phyloP scores from a whole-genome alignment of 208 protist species.

The Leishmania gerbilli region DNA sequence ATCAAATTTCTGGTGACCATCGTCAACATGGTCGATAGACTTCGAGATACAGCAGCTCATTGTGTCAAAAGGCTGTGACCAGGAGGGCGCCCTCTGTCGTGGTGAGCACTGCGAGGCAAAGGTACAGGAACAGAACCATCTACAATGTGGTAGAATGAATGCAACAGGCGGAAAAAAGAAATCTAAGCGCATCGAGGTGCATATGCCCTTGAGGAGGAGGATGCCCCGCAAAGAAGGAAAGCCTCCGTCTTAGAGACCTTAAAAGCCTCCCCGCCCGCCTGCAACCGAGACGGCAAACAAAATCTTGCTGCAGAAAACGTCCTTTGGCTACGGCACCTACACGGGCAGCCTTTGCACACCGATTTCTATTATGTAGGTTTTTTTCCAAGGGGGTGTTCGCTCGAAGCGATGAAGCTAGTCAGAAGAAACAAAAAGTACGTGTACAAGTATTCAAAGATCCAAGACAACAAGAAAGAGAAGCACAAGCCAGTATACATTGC shows the following conservation, averaged over 20 bases:
- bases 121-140: background rate
- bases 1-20: conserved; percentile 25
- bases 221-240: background rate
- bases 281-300: background rate
- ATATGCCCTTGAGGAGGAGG: background rate
- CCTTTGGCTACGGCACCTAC: too few species aligned
- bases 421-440: background rate
- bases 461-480: background rate
- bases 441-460: background rate
- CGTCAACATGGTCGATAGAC: conserved; percentile 10
- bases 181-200: background rate
- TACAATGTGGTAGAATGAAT: background rate
- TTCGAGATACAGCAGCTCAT: conserved; percentile 8
- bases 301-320: too few species aligned
- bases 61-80: background rate
- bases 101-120: background rate
- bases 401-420: background rate
- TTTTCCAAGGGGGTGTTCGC: background rate
- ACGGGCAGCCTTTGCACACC: background rate
- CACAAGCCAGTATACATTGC: background rate
- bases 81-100: conserved; percentile 7
- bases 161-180: background rate
- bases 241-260: background rate
- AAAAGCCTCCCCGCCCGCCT: background rate
- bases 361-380: background rate